Percentiles rank a stretch among this genome's conserved stretches.
Evolutionary conservation across 2,329 filamentous ascomycete genomes (phyloP).

Genomic region (Cyphellophora attinorum): DNA sequence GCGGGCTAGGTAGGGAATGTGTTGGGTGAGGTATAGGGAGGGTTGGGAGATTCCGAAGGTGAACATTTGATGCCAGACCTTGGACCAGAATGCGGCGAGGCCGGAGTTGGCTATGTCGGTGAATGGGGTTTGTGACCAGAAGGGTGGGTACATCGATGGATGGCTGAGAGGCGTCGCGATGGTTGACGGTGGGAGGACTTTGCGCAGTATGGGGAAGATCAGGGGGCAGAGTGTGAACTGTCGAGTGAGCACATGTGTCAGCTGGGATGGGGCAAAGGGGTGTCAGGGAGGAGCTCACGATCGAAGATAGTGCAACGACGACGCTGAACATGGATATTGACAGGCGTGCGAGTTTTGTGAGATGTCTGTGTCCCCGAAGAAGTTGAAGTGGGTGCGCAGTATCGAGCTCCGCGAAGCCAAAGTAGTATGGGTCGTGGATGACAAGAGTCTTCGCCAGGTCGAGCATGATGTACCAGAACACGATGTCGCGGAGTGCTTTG

Average conservation of each 20-base stretch:
- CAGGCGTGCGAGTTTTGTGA: slow-evolving; percentile 33
- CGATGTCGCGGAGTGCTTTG: slow-evolving; percentile 23
- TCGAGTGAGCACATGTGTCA: background rate
- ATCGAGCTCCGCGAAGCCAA: slow-evolving; percentile 42
- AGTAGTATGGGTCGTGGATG: slow-evolving; percentile 72
- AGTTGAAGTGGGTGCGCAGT: slow-evolving; percentile 27
- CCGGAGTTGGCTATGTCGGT: slow-evolving; percentile 47
- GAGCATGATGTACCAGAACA: slow-evolving; percentile 54
- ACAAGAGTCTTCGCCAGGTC: slow-evolving; percentile 62
- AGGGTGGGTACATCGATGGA: slow-evolving; percentile 52
- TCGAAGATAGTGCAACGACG: slow-evolving; percentile 47
- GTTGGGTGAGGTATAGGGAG: slow-evolving; percentile 14
- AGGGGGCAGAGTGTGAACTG: slow-evolving; percentile 47
- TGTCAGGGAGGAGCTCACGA: slow-evolving; percentile 53
- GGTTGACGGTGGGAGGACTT: slow-evolving; percentile 41
- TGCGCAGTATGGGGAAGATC: slow-evolving; percentile 43
- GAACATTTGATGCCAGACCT: slow-evolving; percentile 88
- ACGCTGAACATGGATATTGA: slow-evolving; percentile 19
- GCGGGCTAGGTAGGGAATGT: too few species aligned
- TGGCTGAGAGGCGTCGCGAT: slow-evolving; percentile 51
- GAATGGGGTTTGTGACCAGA: slow-evolving; percentile 38
- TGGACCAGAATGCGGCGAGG: slow-evolving; percentile 71
- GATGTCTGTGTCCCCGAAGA: slow-evolving; percentile 23
- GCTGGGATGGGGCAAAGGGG: slow-evolving; percentile 30
- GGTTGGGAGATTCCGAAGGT: slow-evolving; percentile 46